A percentile compares a stretch with the other conserved stretches of the same genome.
Evolutionary conservation across 2,329 filamentous ascomycete genomes (phyloP).

Genomic region (Penicillium vulpinum): DNA sequence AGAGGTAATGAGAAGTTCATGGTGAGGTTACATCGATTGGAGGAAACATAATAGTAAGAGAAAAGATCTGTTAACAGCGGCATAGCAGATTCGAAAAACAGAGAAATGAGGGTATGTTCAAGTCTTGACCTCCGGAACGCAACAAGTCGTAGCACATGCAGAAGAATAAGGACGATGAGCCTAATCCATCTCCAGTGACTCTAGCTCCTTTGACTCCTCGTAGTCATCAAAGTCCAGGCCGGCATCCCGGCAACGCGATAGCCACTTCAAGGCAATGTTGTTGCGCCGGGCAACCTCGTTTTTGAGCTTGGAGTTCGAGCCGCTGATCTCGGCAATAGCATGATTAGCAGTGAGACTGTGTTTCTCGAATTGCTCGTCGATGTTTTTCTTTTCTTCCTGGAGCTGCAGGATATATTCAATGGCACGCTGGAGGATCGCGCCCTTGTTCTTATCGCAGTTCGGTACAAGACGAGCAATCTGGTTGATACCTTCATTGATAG

Average conservation of each 20-base stretch:
- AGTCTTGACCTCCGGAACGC: conserved; percentile 24
- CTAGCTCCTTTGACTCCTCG: conserved; percentile 45
- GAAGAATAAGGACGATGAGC: conserved; percentile 12
- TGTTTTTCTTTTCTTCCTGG: conserved; percentile 47
- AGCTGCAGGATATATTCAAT: conserved; percentile 93
- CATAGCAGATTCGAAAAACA: conserved; percentile 16
- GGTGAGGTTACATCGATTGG: neutral
- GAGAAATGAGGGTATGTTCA: conserved; percentile 29
- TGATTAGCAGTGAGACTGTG: conserved; percentile 48
- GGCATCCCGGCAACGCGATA: conserved; percentile 48
- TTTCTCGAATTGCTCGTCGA: conserved; percentile 44
- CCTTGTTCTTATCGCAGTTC: conserved; percentile 98
- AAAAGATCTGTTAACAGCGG: conserved; percentile 7
- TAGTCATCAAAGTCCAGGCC: conserved; percentile 53
- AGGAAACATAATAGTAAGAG: conserved; percentile 7
- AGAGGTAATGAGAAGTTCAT: neutral
- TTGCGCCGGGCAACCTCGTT: conserved; percentile 83
- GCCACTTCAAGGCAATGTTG: conserved; percentile 60
- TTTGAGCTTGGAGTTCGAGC: conserved; percentile 93
- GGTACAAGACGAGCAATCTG: conserved; percentile 97
- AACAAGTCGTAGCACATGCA: conserved; percentile 32
- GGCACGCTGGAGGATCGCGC: conserved; percentile 88
- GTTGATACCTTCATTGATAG: conserved; percentile 98
- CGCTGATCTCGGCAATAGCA: conserved; percentile 77
- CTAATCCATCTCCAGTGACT: conserved; percentile 39